Percentiles rank a stretch among this genome's conserved stretches.
These are phyloP conservation scores for Alternaria triticimaculans DNA, from an alignment of 2,329 filamentous ascomycete species.

Conservation along the genomic window DNA sequence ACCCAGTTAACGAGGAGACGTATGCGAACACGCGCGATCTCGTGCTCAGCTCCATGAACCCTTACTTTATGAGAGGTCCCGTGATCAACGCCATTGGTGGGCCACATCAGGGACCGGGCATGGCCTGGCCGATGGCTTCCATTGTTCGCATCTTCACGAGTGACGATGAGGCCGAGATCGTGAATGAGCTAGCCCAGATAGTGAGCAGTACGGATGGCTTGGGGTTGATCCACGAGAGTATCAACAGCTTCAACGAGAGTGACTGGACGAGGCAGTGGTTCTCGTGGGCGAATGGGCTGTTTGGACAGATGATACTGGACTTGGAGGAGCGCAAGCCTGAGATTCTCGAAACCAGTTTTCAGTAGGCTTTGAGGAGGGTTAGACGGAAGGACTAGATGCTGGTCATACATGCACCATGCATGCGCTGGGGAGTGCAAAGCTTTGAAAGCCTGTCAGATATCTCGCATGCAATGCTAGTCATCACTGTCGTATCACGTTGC, in stretches of 20 bases:
- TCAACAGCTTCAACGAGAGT: constrained; percentile 55
- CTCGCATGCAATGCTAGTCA: not conserved
- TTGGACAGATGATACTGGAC: constrained; percentile 58
- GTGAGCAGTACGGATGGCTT: constrained; percentile 56
- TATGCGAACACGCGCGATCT: constrained; percentile 57
- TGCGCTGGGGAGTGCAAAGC: constrained; percentile 1
- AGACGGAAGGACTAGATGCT: not conserved
- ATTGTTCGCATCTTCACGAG: constrained; percentile 60
- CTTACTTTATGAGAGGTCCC: constrained; percentile 59
- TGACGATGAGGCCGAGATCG: constrained; percentile 56
- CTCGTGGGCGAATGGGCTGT: constrained; percentile 60
- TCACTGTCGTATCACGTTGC: constrained; percentile 2
- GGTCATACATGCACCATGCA: constrained; percentile 1
- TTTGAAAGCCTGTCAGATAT: constrained; percentile 2
- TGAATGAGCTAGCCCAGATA: constrained; percentile 52
- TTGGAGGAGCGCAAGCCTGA: constrained; percentile 53
- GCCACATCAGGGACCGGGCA: constrained; percentile 55
- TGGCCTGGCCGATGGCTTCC: constrained; percentile 60
- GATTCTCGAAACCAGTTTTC: constrained; percentile 53
- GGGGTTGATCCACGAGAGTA: constrained; percentile 60
- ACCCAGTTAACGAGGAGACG: constrained; percentile 51
- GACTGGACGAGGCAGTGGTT: constrained; percentile 60
- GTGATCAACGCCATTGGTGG: constrained; percentile 58
- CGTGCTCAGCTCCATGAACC: constrained; percentile 54
- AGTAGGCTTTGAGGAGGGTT: constrained; percentile 30